A percentile compares a stretch with the other conserved stretches of the same genome.
Conservation (phyloP, 1,284 basidiomycete species). For the Vanrija sp. region DNA sequence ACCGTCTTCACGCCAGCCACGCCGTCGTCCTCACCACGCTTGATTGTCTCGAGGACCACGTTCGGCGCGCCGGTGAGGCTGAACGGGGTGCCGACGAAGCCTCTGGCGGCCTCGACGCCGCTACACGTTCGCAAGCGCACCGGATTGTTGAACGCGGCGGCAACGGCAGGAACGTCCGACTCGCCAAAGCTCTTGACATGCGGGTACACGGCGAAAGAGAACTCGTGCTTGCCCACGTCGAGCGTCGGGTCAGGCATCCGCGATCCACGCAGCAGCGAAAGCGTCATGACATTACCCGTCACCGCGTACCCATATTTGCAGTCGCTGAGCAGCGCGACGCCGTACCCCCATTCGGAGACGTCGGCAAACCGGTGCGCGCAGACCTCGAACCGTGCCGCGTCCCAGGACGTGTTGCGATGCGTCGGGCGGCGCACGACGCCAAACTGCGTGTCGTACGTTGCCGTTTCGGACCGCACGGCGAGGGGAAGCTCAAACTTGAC, state of each 20-base stretch:
- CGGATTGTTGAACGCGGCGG: slow-evolving; percentile 22
- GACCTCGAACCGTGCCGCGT: slow-evolving; percentile 60
- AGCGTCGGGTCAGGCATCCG: slow-evolving; percentile 69
- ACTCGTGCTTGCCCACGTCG: slow-evolving; percentile 59
- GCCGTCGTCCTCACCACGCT: slow-evolving; percentile 77
- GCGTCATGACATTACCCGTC: slow-evolving; percentile 49
- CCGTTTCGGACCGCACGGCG: slow-evolving; percentile 72
- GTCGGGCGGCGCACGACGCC: slow-evolving; percentile 87
- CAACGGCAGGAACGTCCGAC: slow-evolving; percentile 57
- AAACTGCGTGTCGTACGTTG: slow-evolving; percentile 91
- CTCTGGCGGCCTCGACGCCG: background rate
- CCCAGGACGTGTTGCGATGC: slow-evolving; percentile 85
- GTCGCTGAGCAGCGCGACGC: slow-evolving; percentile 82
- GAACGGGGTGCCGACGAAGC: slow-evolving; percentile 46
- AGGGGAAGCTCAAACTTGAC: slow-evolving; percentile 87
- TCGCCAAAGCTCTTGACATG: slow-evolving; percentile 69
- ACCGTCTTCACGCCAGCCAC: slow-evolving; percentile 53
- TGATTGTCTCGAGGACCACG: slow-evolving; percentile 86
- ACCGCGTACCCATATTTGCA: slow-evolving; percentile 66
- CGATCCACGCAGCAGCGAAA: slow-evolving; percentile 78
- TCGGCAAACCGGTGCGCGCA: slow-evolving; percentile 66
- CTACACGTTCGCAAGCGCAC: background rate
- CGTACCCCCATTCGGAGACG: slow-evolving; percentile 65
- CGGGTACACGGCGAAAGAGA: slow-evolving; percentile 82
- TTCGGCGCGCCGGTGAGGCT: slow-evolving; percentile 60